phyloP scores from a whole-genome alignment of 768 basidiomycete species.

The Tylopilus plumbeoviolaceoides region DNA sequence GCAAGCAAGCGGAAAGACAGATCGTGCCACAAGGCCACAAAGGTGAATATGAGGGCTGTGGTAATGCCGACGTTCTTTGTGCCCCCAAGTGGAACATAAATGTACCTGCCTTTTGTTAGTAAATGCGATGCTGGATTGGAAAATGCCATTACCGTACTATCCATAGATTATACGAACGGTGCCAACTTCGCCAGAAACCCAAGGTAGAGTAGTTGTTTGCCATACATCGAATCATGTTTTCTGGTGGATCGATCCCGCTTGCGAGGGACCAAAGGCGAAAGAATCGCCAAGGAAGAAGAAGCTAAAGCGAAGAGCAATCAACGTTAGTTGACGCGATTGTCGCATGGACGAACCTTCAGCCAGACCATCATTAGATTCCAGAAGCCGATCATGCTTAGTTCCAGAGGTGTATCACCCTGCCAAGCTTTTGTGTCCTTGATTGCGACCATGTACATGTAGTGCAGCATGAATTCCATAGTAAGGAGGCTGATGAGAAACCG shows the following conservation, averaged over 20 bases:
- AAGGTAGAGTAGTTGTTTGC: conserved; percentile 91
- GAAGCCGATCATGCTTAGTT: conserved; percentile 91
- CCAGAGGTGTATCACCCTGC: conserved; percentile 69
- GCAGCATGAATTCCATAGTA: conserved; percentile 88
- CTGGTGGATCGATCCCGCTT: conserved; percentile 89
- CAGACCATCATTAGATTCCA: conserved; percentile 97
- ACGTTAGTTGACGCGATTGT: not conserved
- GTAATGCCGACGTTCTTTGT: conserved; percentile 52
- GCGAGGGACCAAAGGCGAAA: conserved; percentile 91
- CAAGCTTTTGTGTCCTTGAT: conserved; percentile 89
- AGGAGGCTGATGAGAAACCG: conserved; percentile 71
- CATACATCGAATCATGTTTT: conserved; percentile 99
- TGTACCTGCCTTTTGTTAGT: conserved; percentile 57
- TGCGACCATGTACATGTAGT: conserved; percentile 95
- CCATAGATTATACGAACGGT: conserved; percentile 96
- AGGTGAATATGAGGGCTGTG: conserved; percentile 82
- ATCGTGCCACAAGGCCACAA: conserved; percentile 98
- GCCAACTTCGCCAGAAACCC: conserved; percentile 97
- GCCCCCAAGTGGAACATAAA: conserved; percentile 92
- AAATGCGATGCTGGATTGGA: not conserved
- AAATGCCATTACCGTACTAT: conserved; percentile 62
- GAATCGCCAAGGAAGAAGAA: conserved; percentile 93
- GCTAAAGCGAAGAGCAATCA: conserved; percentile 40
- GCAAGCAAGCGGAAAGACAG: conserved; percentile 80
- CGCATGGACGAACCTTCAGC: conserved; percentile 68